phyloP scores from a whole-genome alignment of 495 filamentous ascomycete genomes.

The Lepraria neglecta region DNA sequence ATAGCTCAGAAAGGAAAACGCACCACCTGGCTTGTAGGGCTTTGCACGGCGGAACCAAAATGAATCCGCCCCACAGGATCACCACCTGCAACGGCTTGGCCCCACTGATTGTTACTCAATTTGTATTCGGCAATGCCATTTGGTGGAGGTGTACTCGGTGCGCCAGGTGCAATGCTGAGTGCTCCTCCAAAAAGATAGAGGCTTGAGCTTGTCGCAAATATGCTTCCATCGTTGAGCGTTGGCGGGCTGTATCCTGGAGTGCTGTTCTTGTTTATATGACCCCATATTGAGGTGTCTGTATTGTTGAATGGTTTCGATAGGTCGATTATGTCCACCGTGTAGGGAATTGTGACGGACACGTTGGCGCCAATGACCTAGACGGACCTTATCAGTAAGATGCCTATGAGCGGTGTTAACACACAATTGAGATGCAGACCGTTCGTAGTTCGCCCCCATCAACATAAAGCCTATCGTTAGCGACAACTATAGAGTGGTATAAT shows the following conservation, averaged over 20 bases:
- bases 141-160: slow-evolving; percentile 2
- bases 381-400: neutral
- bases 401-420: no score
- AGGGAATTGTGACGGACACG: slow-evolving; percentile 8
- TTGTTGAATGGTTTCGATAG: slow-evolving; percentile 17
- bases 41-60: slow-evolving; percentile 15
- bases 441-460: slow-evolving; percentile 13
- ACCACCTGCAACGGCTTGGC: slow-evolving; percentile 10
- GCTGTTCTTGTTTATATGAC: slow-evolving; percentile 17
- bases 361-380: slow-evolving; percentile 10
- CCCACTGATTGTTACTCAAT: slow-evolving; percentile 7
- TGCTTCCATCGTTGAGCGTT: slow-evolving; percentile 19
- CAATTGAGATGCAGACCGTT: slow-evolving; percentile 3
- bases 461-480: slow-evolving; percentile 8
- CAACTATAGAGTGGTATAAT: slow-evolving; percentile 15
- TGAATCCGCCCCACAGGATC: slow-evolving; percentile 15
- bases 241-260: slow-evolving; percentile 5
- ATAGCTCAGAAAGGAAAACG: no score
- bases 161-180: slow-evolving; percentile 13
- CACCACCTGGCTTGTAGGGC: neutral
- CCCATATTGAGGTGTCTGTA: slow-evolving; percentile 18
- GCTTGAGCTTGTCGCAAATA: slow-evolving; percentile 16
- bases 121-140: slow-evolving; percentile 20
- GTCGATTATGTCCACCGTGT: slow-evolving; percentile 16
- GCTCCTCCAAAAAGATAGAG: slow-evolving; percentile 22